These are phyloP conservation scores for Spathaspora gorwiae DNA, from an alignment of 805 yeast genomes.

Conservation along the genomic window DNA sequence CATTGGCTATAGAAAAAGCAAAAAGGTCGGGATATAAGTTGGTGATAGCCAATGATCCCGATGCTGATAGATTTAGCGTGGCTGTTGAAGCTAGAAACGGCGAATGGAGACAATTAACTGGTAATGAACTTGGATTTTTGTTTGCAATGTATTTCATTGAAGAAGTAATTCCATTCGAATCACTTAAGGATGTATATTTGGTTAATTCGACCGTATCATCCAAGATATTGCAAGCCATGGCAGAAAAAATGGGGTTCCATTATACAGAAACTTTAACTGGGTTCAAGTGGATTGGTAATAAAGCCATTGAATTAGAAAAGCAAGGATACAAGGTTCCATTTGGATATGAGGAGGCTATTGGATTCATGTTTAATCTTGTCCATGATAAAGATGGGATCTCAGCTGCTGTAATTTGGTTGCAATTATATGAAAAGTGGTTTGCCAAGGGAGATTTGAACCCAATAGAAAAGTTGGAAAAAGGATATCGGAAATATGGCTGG, in stretches of 20 bases:
- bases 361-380: slow-evolving; percentile 80
- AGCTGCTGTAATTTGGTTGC: slow-evolving; percentile 73
- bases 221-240: slow-evolving; percentile 69
- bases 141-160: slow-evolving; percentile 66
- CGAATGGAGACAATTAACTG: slow-evolving; percentile 76
- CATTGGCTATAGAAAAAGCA: slow-evolving; percentile 62
- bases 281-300: slow-evolving; percentile 95
- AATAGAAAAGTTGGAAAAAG: slow-evolving; percentile 48
- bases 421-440: slow-evolving; percentile 57
- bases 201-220: slow-evolving; percentile 92
- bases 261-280: slow-evolving; percentile 88
- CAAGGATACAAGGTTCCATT: slow-evolving; percentile 73
- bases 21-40: slow-evolving; percentile 43
- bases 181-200: slow-evolving; percentile 44
- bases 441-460: slow-evolving; percentile 28
- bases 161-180: slow-evolving; percentile 16
- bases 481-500: slow-evolving; percentile 67
- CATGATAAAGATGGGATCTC: slow-evolving; percentile 93
- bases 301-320: slow-evolving; percentile 65
- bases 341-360: slow-evolving; percentile 94
- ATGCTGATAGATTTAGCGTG: slow-evolving; percentile 88
- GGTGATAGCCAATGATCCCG: slow-evolving; percentile 92
- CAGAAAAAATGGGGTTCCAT: slow-evolving; percentile 53
- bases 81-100: slow-evolving; percentile 50
- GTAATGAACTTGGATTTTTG: slow-evolving; percentile 84